Evolutionary conservation across 306 rosid species (phyloP).

Genomic region (Prosopis cineraria): DNA sequence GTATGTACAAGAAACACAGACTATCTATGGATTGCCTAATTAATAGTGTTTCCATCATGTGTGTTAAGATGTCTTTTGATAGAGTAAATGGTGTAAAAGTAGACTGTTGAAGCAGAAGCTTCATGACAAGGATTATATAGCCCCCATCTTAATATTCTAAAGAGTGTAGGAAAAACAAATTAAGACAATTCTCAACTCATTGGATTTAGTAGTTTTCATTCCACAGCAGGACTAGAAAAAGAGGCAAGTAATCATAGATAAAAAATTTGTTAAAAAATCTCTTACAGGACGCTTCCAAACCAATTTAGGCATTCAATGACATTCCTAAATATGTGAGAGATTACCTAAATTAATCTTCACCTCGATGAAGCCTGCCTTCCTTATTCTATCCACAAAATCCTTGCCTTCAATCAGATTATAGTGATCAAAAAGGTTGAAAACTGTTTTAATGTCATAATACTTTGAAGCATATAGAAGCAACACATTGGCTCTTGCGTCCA

Average conservation of each 20-base stretch:
- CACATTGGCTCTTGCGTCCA: constrained; percentile 61
- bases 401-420: constrained; percentile 64
- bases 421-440: constrained; percentile 78
- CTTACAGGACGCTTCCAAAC: no score
- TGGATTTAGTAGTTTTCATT: constrained; percentile 16
- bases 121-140: constrained; percentile 10
- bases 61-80: not conserved
- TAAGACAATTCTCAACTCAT: constrained; percentile 17
- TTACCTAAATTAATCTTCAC: constrained; percentile 57
- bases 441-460: no score
- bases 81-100: constrained; percentile 3
- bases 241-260: no score
- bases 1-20: not conserved
- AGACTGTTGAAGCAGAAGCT: not conserved
- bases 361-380: constrained; percentile 66
- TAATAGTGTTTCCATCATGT: not conserved
- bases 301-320: no score
- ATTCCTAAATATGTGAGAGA: no score
- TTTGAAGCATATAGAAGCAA: constrained; percentile 80
- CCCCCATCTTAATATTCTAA: not conserved
- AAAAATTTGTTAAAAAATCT: no score
- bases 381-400: constrained; percentile 55
- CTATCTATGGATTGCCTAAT: not conserved
- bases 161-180: no score
- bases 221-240: constrained; percentile 10